These are phyloP conservation scores for Debaryomyces subglobosus DNA, from an alignment of 1,139 yeast genomes.

Conservation along the genomic window DNA sequence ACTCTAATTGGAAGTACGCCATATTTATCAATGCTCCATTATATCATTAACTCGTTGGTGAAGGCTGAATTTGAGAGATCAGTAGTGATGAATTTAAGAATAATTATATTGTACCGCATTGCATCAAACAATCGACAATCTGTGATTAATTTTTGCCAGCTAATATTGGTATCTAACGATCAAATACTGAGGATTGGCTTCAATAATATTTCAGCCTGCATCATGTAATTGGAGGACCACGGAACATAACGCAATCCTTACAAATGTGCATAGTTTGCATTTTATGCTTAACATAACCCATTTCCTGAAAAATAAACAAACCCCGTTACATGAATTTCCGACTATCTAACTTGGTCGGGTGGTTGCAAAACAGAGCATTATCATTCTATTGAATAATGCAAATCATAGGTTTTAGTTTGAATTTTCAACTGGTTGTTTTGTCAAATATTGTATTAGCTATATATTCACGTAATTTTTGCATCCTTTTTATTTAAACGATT, in stretches of 20 bases:
- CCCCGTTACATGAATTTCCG: background rate
- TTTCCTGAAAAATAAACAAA: background rate
- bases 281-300: background rate
- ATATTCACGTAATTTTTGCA: no score
- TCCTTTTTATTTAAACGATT: no score
- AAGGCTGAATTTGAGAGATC: background rate
- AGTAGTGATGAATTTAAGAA: background rate
- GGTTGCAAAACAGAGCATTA: background rate
- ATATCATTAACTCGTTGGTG: background rate
- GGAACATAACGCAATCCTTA: no score
- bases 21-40: background rate
- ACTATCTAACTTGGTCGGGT: background rate
- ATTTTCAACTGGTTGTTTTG: no score
- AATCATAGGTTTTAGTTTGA: no score
- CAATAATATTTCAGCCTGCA: no score
- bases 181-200: no score
- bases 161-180: no score
- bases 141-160: background rate
- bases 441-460: no score
- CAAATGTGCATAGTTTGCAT: no score
- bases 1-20: background rate
- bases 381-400: no score
- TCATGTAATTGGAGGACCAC: no score
- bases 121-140: background rate
- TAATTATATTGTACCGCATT: background rate